phyloP scores from a whole-genome alignment of 805 yeast genomes.

The Myxozyma kluyveri region DNA sequence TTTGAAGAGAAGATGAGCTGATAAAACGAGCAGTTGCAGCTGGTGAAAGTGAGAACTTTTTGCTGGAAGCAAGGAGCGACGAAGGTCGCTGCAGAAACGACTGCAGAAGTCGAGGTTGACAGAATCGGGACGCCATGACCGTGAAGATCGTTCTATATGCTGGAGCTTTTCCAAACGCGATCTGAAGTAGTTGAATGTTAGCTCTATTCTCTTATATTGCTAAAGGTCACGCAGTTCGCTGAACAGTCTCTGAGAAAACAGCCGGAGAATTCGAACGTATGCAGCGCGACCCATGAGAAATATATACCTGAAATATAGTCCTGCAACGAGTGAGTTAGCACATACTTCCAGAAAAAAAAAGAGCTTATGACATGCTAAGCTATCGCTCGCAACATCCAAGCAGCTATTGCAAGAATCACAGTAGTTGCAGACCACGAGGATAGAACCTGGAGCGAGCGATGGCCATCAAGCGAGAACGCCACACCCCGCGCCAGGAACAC shows the following conservation, averaged over 20 bases:
- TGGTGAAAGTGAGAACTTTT: not conserved
- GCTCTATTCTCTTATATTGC: too few relatives aligned
- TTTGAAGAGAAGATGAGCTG: constrained; percentile 8
- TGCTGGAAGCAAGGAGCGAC: not conserved
- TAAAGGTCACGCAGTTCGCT: too few relatives aligned
- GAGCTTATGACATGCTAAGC: too few relatives aligned
- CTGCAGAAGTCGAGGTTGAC: constrained; percentile 6
- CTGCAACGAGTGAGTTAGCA: constrained; percentile 13
- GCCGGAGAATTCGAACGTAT: not conserved
- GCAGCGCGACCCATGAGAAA: not conserved
- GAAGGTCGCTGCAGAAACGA: constrained; percentile 5
- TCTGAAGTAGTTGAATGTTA: constrained; percentile 3
- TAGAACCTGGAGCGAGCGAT: constrained; percentile 4
- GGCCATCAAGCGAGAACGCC: constrained; percentile 1
- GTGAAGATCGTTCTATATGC: not conserved
- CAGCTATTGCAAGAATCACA: too few relatives aligned
- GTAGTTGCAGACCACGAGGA: too few relatives aligned
- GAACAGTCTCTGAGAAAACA: not conserved
- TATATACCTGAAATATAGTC: constrained; percentile 28
- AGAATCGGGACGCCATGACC: constrained; percentile 11
- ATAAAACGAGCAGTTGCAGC: constrained; percentile 9
- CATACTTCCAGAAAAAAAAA: too few relatives aligned
- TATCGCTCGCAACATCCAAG: too few relatives aligned
- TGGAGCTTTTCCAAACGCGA: constrained; percentile 27
- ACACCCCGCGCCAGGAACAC: not conserved